These are phyloP conservation scores for Hyphopichia burtonii DNA, from an alignment of 1,139 yeast species.

Conservation along the genomic window DNA sequence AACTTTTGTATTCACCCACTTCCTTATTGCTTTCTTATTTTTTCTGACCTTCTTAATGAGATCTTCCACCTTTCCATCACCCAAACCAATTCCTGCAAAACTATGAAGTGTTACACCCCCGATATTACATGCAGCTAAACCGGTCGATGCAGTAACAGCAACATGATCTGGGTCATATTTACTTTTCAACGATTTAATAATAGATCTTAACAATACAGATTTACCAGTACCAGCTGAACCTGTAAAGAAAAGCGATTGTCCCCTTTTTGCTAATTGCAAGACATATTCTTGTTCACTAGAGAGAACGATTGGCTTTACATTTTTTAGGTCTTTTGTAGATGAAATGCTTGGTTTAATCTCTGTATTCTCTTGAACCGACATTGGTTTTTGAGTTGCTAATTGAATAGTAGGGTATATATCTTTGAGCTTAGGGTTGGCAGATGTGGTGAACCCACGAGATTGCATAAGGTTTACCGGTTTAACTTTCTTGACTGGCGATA, in stretches of 20 bases:
- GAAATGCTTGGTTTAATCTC: background rate
- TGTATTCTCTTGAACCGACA: background rate
- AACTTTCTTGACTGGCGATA: background rate
- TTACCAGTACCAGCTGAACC: conserved; percentile 98
- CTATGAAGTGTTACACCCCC: conserved; percentile 88
- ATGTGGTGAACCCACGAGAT: background rate
- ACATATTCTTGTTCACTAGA: conserved; percentile 45
- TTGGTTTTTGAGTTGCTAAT: conserved; percentile 16
- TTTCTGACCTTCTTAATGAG: conserved; percentile 57
- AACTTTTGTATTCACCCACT: conserved; percentile 66
- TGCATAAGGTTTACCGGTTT: background rate
- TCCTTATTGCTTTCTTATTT: conserved; percentile 48
- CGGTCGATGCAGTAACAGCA: conserved; percentile 90
- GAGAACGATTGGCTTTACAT: conserved; percentile 36
- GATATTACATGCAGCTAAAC: conserved; percentile 87
- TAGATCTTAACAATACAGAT: conserved; percentile 68
- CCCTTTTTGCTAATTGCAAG: conserved; percentile 32
- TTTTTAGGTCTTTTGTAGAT: conserved; percentile 13
- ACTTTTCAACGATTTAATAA: conserved; percentile 58
- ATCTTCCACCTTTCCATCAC: conserved; percentile 34
- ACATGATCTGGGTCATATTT: conserved; percentile 53
- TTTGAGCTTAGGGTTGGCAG: background rate
- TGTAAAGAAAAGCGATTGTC: conserved; percentile 73
- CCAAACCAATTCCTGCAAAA: conserved; percentile 84
- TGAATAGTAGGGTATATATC: conserved; percentile 9